Evolutionary conservation across 2,329 filamentous ascomycete species (phyloP), one percentile per base, ranked within the genome.

Genomic region (Aspergillus amoenus): DNA sequence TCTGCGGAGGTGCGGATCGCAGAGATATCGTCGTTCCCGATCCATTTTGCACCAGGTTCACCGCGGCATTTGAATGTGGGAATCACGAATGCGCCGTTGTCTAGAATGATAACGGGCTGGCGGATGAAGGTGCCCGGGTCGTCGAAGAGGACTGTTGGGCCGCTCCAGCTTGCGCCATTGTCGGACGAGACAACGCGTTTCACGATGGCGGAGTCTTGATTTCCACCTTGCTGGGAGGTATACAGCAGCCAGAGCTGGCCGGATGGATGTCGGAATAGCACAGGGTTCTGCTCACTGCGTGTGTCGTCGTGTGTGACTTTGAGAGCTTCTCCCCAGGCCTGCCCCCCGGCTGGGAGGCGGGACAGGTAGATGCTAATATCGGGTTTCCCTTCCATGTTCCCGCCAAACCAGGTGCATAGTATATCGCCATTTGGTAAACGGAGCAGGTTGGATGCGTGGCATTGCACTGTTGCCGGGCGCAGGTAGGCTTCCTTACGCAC

Each of bases 121-220:
- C 52, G 52, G 52, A 54, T 54, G n/a, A 54, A 54, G 2, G 52
- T 54, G 5, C 52, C 52, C 11, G 52, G 43, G 8, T 54, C 44
- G 9, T 46, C 5, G 17, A 54, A 48, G 2, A 54, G 15, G 4
- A 54, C 12, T 2, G 43, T 42, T 6, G 52, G 34, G 2, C 9
- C 24, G n/a, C 52, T 48, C 52, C 52, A 54, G n/a, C 7, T 48
- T 3, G n/a, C 3, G 5, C 52, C 52, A 12, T 42, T 21, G 13
- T 54, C 43, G 4, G 37, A 21, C 1, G 52, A 54, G 6, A 21
- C 32, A 5, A 32, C 32, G 2, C 52, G 52, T n/a, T 54, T 54
- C 3, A 48, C 52, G 11, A 54, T 15, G 2, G 52, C 52, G 0
- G 52, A 54, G 43, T 54, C 52, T 22, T 54, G 52, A n/a, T 54